Evolutionary conservation across 2,329 filamentous ascomycete species (phyloP).

Genomic region (Mollisiaceae sp.): DNA sequence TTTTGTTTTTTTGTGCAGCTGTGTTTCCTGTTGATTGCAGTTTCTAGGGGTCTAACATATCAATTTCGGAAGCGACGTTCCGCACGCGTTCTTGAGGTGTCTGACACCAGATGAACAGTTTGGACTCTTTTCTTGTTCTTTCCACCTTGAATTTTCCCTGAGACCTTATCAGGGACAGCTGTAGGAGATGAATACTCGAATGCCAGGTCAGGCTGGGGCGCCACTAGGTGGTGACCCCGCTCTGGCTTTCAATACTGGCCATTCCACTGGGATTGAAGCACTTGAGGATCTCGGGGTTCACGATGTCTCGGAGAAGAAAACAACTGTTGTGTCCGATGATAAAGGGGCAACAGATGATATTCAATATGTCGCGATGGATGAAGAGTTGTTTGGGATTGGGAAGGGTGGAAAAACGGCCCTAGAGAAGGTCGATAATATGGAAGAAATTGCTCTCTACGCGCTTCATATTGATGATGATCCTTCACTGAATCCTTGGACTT

Average conservation of each 20-base stretch:
- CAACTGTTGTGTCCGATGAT: slow-evolving; percentile 1
- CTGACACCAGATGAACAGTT: not conserved
- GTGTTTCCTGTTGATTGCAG: not conserved
- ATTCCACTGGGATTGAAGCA: slow-evolving; percentile 21
- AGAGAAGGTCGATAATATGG: slow-evolving; percentile 11
- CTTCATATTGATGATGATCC: slow-evolving; percentile 47
- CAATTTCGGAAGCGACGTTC: not conserved
- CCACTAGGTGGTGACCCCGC: slow-evolving; percentile 18
- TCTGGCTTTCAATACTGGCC: slow-evolving; percentile 24
- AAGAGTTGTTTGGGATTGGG: slow-evolving; percentile 17
- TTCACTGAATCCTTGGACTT: slow-evolving; percentile 44
- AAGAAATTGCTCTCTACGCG: slow-evolving; percentile 30
- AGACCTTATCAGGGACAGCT: no score
- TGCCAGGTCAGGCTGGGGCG: slow-evolving; percentile 20
- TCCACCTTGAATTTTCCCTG: not conserved
- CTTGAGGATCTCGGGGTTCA: slow-evolving; percentile 23
- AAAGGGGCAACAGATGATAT: slow-evolving; percentile 10
- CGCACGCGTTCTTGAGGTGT: not conserved
- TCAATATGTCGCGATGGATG: slow-evolving; percentile 17
- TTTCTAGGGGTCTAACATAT: not conserved
- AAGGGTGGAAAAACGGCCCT: slow-evolving; percentile 15
- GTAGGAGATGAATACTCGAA: slow-evolving; percentile 21
- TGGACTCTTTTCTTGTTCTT: not conserved
- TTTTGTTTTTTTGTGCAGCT: not conserved
- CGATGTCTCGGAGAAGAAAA: slow-evolving; percentile 19